A percentile compares a stretch with the other conserved stretches of the same genome.
Conservation (phyloP, 208 protist species). For the Phytomonas francai region DNA sequence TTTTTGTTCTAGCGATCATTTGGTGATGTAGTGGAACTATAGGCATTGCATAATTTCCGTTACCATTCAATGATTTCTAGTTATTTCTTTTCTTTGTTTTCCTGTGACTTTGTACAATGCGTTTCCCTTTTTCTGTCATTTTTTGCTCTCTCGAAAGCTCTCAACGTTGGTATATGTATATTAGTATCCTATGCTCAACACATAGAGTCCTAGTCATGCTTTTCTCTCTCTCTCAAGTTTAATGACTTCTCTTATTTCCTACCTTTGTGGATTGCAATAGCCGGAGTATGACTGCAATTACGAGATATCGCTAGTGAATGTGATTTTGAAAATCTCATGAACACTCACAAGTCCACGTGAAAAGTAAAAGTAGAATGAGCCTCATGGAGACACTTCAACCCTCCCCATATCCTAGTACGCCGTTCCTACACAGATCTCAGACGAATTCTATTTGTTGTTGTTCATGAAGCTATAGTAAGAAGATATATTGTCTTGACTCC, state of each 20-base stretch:
- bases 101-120: background rate
- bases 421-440: no score
- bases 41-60: background rate
- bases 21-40: background rate
- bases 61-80: background rate
- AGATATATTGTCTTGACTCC: background rate
- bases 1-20: background rate
- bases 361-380: constrained; percentile 5
- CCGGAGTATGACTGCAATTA: background rate
- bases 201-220: background rate
- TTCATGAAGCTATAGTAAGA: background rate
- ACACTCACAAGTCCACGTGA: background rate
- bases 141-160: background rate
- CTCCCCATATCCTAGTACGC: background rate
- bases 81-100: background rate
- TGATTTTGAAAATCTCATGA: background rate
- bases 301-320: background rate
- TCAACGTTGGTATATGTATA: background rate
- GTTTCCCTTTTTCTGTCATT: background rate
- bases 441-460: background rate
- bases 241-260: background rate
- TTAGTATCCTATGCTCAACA: background rate
- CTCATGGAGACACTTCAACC: background rate
- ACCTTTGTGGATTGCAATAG: background rate
- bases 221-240: background rate